A percentile compares a stretch with the other conserved stretches of the same genome.
These are phyloP conservation scores for Calocybe indica DNA, from an alignment of 768 basidiomycete species.

Conservation along the genomic window DNA sequence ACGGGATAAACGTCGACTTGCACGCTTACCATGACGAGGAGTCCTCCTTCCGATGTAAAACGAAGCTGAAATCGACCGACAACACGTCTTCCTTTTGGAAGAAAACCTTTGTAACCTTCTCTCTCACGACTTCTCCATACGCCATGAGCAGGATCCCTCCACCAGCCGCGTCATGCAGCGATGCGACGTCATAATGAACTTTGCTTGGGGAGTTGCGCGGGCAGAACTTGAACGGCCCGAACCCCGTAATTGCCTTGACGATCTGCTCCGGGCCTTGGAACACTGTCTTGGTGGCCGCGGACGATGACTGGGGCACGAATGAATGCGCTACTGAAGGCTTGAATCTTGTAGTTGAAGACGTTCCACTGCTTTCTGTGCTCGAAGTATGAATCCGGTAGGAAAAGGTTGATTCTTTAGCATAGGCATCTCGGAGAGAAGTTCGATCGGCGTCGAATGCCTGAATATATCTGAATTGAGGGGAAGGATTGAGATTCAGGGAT, in stretches of 20 bases:
- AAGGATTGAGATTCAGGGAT: too few species aligned
- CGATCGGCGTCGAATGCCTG: conserved; percentile 20
- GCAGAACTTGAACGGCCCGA: conserved; percentile 18
- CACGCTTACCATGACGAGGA: too few species aligned
- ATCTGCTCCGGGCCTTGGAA: too few species aligned
- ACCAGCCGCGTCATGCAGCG: conserved; percentile 3
- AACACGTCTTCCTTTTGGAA: neutral
- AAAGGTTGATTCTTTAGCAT: conserved; percentile 20
- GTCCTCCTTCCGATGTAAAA: neutral
- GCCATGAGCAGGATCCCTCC: conserved; percentile 18
- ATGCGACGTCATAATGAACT: conserved; percentile 18
- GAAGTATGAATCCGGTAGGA: conserved; percentile 13
- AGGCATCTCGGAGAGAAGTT: conserved; percentile 16
- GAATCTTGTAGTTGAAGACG: too few species aligned
- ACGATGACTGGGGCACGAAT: too few species aligned
- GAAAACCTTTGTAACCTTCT: neutral
- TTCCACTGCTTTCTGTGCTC: neutral
- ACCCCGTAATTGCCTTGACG: neutral
- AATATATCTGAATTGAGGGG: conserved; percentile 12
- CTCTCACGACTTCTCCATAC: conserved; percentile 17
- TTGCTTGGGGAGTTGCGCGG: conserved; percentile 8
- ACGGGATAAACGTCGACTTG: too few species aligned
- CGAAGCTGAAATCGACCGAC: neutral
- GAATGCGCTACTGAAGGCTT: too few species aligned
- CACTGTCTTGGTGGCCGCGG: too few species aligned